Conservation (phyloP, 306 rosid genomes). For the Lathyrus tuberosus region DNA sequence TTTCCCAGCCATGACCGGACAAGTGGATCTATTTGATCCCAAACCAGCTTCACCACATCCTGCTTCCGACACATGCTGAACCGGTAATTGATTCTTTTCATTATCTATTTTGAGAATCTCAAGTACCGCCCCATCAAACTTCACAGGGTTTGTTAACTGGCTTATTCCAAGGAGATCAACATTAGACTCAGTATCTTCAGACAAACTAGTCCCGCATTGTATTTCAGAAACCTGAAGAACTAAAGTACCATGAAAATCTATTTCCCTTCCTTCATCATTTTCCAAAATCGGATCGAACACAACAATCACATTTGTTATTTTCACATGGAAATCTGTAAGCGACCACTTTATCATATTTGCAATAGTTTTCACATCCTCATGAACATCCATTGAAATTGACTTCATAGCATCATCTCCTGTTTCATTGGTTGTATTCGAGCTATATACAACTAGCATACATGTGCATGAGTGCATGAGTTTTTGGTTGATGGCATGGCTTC, state of each 20-base stretch:
- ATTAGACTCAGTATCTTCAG: conserved; percentile 65
- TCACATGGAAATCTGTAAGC: conserved; percentile 84
- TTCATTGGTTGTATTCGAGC: conserved; percentile 49
- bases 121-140: conserved; percentile 76
- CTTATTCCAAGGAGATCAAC: conserved; percentile 78
- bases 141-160: conserved; percentile 71
- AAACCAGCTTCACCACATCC: conserved; percentile 47
- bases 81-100: conserved; percentile 35
- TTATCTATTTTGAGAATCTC: conserved; percentile 75
- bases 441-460: too few relatives aligned
- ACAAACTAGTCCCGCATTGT: conserved; percentile 83
- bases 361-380: conserved; percentile 90
- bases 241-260: conserved; percentile 45
- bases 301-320: conserved; percentile 63
- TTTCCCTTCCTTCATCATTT: conserved; percentile 41
- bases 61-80: conserved; percentile 42
- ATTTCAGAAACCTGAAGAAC: conserved; percentile 79
- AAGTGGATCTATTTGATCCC: conserved; percentile 51
- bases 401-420: conserved; percentile 49
- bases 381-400: conserved; percentile 68
- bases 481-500: too few relatives aligned
- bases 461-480: too few relatives aligned
- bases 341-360: conserved; percentile 86
- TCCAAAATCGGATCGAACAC: conserved; percentile 77
- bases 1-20: conserved; percentile 70